phyloP scores from a whole-genome alignment of 192 early-diverging fungal genomes.

The Mortierella hygrophila region DNA sequence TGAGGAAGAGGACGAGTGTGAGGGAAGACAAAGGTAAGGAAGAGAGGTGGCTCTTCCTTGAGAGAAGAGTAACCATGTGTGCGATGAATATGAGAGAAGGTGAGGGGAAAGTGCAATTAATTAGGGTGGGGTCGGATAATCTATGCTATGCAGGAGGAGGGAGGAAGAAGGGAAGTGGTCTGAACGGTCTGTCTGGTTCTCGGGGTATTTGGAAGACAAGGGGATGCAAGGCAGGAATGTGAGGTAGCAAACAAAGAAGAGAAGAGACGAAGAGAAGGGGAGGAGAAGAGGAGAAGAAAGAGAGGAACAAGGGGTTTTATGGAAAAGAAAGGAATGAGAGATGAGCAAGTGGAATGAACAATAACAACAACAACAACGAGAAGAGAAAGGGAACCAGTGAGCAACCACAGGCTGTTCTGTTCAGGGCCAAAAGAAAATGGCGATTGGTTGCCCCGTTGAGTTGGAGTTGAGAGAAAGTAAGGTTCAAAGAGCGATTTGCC shows the following conservation, averaged over 20 bases:
- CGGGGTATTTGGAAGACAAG: neutral
- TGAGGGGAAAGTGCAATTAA: neutral
- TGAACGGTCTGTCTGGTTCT: neutral
- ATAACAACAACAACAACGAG: neutral
- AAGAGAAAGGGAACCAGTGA: neutral
- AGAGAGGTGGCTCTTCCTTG: neutral
- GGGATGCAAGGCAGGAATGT: neutral
- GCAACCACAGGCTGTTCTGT: neutral
- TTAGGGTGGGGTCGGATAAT: neutral
- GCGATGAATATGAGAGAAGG: neutral
- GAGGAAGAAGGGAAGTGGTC: no score
- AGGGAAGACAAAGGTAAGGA: neutral
- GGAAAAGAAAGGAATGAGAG: neutral
- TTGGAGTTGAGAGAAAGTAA: neutral
- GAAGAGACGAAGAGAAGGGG: neutral
- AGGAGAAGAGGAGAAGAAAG: neutral
- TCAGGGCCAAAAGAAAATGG: neutral
- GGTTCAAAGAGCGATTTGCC: conserved; percentile 5
- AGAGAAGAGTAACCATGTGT: conserved; percentile 19
- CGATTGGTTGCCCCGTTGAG: neutral
- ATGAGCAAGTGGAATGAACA: neutral
- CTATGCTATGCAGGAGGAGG: neutral
- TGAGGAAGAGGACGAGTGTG: conserved; percentile 15
- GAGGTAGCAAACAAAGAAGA: neutral
- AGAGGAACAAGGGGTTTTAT: neutral